A percentile compares a stretch with the other conserved stretches of the same genome.
Conservation (phyloP, 257 asterid species). For the Lithospermum erythrorhizon region DNA sequence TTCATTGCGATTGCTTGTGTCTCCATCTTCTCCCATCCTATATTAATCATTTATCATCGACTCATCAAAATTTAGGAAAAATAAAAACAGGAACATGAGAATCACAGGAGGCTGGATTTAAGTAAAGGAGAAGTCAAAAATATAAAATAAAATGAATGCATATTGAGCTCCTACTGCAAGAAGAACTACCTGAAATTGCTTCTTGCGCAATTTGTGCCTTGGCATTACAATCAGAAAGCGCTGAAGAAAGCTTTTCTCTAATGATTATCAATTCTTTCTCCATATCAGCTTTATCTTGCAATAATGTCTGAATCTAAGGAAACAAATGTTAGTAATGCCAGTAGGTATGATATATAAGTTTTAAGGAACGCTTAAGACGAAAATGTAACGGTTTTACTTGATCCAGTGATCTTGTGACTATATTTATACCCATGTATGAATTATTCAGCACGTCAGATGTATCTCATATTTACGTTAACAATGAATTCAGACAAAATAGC, state of each 20-base stretch:
- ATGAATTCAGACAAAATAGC: too few species aligned
- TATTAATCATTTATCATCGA: slow-evolving; percentile 6
- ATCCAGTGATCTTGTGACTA: too few species aligned
- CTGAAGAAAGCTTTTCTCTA: slow-evolving; percentile 56
- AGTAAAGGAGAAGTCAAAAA: not conserved
- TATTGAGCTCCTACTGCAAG: not conserved
- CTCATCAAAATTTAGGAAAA: too few species aligned
- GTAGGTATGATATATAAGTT: not conserved
- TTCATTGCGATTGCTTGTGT: slow-evolving; percentile 47
- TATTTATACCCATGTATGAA: too few species aligned
- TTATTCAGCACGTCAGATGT: too few species aligned
- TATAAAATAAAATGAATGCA: not conserved
- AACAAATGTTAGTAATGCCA: slow-evolving; percentile 6
- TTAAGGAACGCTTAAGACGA: too few species aligned
- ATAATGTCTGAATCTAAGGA: slow-evolving; percentile 37
- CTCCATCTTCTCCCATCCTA: slow-evolving; percentile 86
- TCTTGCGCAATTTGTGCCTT: slow-evolving; percentile 78
- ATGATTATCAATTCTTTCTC: slow-evolving; percentile 42
- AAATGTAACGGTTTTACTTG: too few species aligned
- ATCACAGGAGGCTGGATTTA: too few species aligned
- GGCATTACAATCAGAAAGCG: slow-evolving; percentile 47
- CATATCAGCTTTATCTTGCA: slow-evolving; percentile 41
- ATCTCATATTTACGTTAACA: too few species aligned
- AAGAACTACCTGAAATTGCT: slow-evolving; percentile 64
- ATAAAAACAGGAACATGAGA: too few species aligned